Conservation (phyloP, 176 grass and related monocot genomes). For the Aegilops speltoides region DNA sequence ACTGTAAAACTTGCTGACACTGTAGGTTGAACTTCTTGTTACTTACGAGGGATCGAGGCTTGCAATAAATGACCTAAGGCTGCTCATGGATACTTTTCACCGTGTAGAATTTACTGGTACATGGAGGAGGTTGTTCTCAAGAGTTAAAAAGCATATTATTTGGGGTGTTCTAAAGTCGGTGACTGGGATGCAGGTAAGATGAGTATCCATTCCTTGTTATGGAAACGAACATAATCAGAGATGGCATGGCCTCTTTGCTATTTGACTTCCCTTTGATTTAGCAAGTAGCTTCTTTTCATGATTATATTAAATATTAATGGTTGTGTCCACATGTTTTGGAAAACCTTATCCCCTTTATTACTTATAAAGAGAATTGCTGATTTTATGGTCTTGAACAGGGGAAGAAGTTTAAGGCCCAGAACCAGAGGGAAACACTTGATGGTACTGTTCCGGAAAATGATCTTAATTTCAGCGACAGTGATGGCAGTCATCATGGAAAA, state of each 20-base stretch:
- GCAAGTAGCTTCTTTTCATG: neutral
- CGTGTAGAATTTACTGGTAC: slow-evolving; percentile 90
- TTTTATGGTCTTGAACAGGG: slow-evolving; percentile 42
- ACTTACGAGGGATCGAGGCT: slow-evolving; percentile 98
- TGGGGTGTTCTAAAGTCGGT: slow-evolving; percentile 98
- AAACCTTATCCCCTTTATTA: neutral
- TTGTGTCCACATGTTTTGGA: neutral
- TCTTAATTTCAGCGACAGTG: slow-evolving; percentile 90
- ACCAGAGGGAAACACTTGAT: slow-evolving; percentile 70
- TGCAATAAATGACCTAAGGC: slow-evolving; percentile 91
- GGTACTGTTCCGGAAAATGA: slow-evolving; percentile 63
- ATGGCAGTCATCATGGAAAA: slow-evolving; percentile 64
- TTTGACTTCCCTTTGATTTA: slow-evolving; percentile 10
- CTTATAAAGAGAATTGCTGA: neutral
- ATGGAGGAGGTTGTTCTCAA: slow-evolving; percentile 94
- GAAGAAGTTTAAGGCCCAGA: slow-evolving; percentile 89
- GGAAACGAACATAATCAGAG: neutral
- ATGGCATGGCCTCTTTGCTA: neutral
- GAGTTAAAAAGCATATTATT: slow-evolving; percentile 98
- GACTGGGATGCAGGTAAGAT: slow-evolving; percentile 87
- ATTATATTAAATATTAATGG: slow-evolving; percentile 18
- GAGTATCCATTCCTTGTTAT: slow-evolving; percentile 5
- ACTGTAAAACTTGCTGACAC: slow-evolving; percentile 20
- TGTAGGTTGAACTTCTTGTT: slow-evolving; percentile 90
- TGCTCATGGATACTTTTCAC: slow-evolving; percentile 99